Evolutionary conservation across 768 basidiomycete species (phyloP).

Genomic region (Saitozyma sp.): DNA sequence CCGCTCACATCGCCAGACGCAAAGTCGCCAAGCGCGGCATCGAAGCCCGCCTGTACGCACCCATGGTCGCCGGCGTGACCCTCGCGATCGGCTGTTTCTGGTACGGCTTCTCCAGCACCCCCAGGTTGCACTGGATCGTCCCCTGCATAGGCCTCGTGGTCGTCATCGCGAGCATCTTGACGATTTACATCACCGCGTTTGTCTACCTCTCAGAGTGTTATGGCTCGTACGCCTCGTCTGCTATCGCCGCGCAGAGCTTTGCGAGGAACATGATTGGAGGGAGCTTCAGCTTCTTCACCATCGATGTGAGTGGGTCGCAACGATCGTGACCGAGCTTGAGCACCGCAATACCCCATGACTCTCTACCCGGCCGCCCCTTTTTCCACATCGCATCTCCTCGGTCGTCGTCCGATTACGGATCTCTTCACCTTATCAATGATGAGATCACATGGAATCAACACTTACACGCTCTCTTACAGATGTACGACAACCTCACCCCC

Average conservation of each 20-base stretch:
- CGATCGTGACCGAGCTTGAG: too few species aligned
- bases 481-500: constrained; percentile 62
- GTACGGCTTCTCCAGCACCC: constrained; percentile 67
- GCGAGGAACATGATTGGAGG: constrained; percentile 56
- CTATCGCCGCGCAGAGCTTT: constrained; percentile 67
- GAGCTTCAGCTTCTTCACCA: constrained; percentile 65
- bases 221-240: constrained; percentile 64
- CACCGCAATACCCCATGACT: too few species aligned
- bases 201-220: constrained; percentile 69
- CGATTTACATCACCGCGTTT: constrained; percentile 38
- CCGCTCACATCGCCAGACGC: constrained; percentile 9
- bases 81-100: constrained; percentile 58
- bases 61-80: constrained; percentile 45
- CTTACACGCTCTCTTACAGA: constrained; percentile 33
- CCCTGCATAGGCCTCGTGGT: constrained; percentile 61
- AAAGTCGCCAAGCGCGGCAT: constrained; percentile 41
- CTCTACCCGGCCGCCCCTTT: too few species aligned
- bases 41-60: constrained; percentile 47
- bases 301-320: constrained; percentile 39
- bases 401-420: background rate
- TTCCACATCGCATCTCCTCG: background rate
- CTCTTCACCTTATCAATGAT: background rate
- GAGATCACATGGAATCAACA: too few species aligned
- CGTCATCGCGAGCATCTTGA: constrained; percentile 51
- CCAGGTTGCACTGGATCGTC: constrained; percentile 64